Evolutionary conservation across 805 yeast genomes (phyloP).

Genomic region (Wickerhamomyces silvicola): DNA sequence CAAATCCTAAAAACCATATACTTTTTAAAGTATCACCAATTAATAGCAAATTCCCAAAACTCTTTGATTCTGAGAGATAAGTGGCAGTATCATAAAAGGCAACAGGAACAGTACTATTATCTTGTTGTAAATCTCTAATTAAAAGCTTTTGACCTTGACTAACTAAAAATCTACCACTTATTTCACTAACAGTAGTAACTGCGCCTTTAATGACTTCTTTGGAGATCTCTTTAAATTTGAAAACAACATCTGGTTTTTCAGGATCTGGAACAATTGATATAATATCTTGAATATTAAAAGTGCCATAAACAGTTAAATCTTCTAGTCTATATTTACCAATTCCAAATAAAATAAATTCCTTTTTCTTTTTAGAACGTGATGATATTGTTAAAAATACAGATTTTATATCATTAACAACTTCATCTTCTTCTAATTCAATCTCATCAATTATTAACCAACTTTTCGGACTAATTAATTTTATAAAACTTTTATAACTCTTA

Average conservation of each 20-base stretch:
- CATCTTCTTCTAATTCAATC: constrained; percentile 59
- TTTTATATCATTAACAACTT: constrained; percentile 38
- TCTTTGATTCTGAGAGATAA: constrained; percentile 70
- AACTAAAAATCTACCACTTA: constrained; percentile 76
- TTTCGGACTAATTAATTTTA: constrained; percentile 61
- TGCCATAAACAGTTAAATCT: constrained; percentile 74
- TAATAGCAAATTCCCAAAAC: constrained; percentile 75
- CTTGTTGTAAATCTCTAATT: constrained; percentile 79
- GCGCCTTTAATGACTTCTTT: constrained; percentile 80
- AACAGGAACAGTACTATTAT: constrained; percentile 82
- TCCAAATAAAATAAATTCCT: constrained; percentile 74
- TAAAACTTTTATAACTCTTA: constrained; percentile 46
- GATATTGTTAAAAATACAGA: constrained; percentile 31
- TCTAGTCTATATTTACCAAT: constrained; percentile 71
- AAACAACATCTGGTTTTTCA: constrained; percentile 75
- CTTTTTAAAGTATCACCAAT: constrained; percentile 78
- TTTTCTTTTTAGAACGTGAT: constrained; percentile 35
- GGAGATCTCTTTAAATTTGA: constrained; percentile 65
- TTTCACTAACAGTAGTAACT: constrained; percentile 66
- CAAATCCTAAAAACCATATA: constrained; percentile 80
- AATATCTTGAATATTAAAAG: constrained; percentile 65
- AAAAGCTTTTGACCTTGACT: constrained; percentile 80
- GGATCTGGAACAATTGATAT: constrained; percentile 87
- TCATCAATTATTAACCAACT: constrained; percentile 74
- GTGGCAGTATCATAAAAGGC: constrained; percentile 88